These are phyloP conservation scores for Metarhizium guizhouense DNA, from an alignment of 2,329 filamentous ascomycete species.

Conservation along the genomic window DNA sequence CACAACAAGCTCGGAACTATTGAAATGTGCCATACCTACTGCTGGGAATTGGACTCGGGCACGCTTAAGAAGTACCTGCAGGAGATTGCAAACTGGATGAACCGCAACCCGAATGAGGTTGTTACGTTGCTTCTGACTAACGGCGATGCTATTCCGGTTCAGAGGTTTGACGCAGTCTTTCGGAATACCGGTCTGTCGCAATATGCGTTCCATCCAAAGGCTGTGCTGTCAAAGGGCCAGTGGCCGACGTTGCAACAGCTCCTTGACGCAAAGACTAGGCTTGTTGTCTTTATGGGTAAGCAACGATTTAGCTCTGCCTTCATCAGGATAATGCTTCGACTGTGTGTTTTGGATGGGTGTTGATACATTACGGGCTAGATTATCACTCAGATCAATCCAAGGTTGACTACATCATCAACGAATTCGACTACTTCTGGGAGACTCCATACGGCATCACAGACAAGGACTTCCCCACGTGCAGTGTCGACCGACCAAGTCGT, in stretches of 20 bases:
- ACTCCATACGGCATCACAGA: conserved; percentile 59
- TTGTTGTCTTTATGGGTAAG: conserved; percentile 63
- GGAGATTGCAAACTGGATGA: conserved; percentile 52
- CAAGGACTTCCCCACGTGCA: conserved; percentile 53
- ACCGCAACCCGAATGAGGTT: conserved; percentile 49
- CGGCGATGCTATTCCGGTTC: conserved; percentile 45
- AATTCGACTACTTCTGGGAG: conserved; percentile 63
- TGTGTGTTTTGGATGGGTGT: background rate
- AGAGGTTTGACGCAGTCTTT: conserved; percentile 47
- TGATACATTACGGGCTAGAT: conserved; percentile 35
- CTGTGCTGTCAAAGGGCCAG: conserved; percentile 31
- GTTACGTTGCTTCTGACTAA: conserved; percentile 57
- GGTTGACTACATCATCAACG: conserved; percentile 54
- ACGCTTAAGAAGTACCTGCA: conserved; percentile 44
- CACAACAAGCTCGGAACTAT: conserved; percentile 43
- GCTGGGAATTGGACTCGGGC: conserved; percentile 50
- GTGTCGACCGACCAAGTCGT: conserved; percentile 49
- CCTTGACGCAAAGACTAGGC: conserved; percentile 51
- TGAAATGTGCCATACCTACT: conserved; percentile 57
- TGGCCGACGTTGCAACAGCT: conserved; percentile 64
- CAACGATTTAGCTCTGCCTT: background rate
- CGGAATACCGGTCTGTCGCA: conserved; percentile 43
- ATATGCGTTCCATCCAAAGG: conserved; percentile 46
- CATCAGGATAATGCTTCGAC: background rate
- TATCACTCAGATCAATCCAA: conserved; percentile 40